Conservation (phyloP, 768 basidiomycete species). For the Stropharia rugosoannulata region DNA sequence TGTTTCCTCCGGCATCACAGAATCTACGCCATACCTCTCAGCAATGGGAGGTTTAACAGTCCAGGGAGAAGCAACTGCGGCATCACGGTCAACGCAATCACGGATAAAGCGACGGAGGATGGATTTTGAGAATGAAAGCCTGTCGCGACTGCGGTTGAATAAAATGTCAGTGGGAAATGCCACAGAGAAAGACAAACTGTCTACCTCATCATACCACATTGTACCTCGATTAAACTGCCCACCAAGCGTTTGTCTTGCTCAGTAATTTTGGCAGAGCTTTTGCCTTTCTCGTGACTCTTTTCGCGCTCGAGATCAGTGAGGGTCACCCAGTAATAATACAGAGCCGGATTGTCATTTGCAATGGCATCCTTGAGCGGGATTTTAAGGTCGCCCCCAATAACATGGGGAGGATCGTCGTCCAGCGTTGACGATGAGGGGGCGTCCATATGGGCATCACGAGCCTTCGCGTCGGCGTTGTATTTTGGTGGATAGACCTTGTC, state of each 20-base stretch:
- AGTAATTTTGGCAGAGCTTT: slow-evolving; percentile 50
- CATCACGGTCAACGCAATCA: slow-evolving; percentile 91
- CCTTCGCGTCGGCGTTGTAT: slow-evolving; percentile 42
- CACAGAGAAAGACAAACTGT: slow-evolving; percentile 16
- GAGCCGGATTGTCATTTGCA: slow-evolving; percentile 70
- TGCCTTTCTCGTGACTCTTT: slow-evolving; percentile 62
- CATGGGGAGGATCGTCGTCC: slow-evolving; percentile 60
- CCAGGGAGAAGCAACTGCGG: slow-evolving; percentile 95
- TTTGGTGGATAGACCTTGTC: slow-evolving; percentile 75
- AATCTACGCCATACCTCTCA: slow-evolving; percentile 79
- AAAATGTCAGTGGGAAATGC: background rate
- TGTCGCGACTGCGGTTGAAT: slow-evolving; percentile 71
- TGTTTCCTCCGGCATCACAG: slow-evolving; percentile 83
- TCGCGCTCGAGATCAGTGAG: slow-evolving; percentile 77
- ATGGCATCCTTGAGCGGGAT: slow-evolving; percentile 69
- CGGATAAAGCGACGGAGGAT: slow-evolving; percentile 95
- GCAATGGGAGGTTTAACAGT: slow-evolving; percentile 87
- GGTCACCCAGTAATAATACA: slow-evolving; percentile 87
- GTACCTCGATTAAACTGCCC: slow-evolving; percentile 83
- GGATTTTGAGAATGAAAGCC: slow-evolving; percentile 93
- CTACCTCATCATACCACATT: slow-evolving; percentile 78
- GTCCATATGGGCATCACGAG: slow-evolving; percentile 51
- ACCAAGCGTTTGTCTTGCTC: slow-evolving; percentile 60
- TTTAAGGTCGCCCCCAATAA: slow-evolving; percentile 78
- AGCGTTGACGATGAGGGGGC: slow-evolving; percentile 40